Base-by-base conservation (phyloP, 768 basidiomycete species). In the Kwoniella shandongensis region DNA sequence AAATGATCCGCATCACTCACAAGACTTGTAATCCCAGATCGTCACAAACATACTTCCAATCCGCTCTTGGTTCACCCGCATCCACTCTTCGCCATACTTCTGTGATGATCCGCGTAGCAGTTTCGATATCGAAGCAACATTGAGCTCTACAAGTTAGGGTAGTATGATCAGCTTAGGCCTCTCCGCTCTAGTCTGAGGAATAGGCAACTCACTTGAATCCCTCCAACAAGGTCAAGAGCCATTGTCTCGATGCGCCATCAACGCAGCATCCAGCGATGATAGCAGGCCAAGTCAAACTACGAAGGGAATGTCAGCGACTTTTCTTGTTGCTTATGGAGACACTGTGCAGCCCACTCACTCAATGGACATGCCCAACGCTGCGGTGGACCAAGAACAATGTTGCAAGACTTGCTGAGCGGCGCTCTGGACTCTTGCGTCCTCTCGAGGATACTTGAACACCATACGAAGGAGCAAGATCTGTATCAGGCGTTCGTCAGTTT, bases 91-190 rank as follows among this genome's bases (percentile, higher is more conserved):
- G 45, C 73, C 73, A 74, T 4, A 67, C 65, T 45, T 74, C 73
- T 17, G 53, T 41, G 27, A 72, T 66, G 56, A 74, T 74, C 42
- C 61, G 27, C 23, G 32, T 46, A 12, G 73, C 73, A 18, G 70
- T 74, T 40, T 74, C 73, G 48, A 74, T 69, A 44, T 74, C 73
- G 53, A 74, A 74, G 53, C 73, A 74, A 47, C 70, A 72, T 59
- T 74, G 73, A 0, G 70, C 51, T 51, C 70, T 70, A 39, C 12
- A 20, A 11, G 48, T 36, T 2, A 50, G 17, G 17, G 39, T 36
- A n/a, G 10, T 22, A 44, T 15, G 6, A 29, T 49, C 32, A 49
- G 20, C 18, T 23, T 32, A 11, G 25, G 27, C 1, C 4, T 11
- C 29, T 23, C 17, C 35, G 42, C 15, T 26, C 13, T 1, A n/a